Evolutionary conservation across 495 filamentous ascomycete genomes (phyloP), one percentile per base, ranked within the genome.

Genomic region (Amorphotheca resinae): DNA sequence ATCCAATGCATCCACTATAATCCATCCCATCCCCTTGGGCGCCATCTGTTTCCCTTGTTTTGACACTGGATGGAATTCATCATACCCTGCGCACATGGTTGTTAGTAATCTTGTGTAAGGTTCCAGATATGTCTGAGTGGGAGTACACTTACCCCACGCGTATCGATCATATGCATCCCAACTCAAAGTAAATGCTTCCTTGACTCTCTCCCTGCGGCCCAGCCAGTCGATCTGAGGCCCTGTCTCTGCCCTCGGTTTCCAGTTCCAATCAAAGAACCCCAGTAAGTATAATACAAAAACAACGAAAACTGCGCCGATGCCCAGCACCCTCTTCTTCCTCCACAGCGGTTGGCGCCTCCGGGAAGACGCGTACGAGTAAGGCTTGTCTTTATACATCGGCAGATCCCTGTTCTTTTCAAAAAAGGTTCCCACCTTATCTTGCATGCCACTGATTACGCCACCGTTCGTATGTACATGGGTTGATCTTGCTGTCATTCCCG

Each of bases 381-480:
- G 91, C 56, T 99, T 99, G 62, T 99, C 91, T 68, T 99, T 99
- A 63, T 99, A 99, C 79, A 96, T 82, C 30, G 91, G 91, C 18
- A 99, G 66, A 23, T 77, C 69, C 11, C 55, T 68, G 60, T 33
- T 63, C 57, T 44, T 56, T 52, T 61, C 67, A 62, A 68, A 70
- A 51, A 66, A 62, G 41, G 44, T 52, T 30, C 63, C 64, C 6
- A 66, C 56, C 17, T 57, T 58, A 41, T 65, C 62, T 40, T 68
- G 66, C 9, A 73, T 58, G 9, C 58, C 62, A 38, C 62, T 63
- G 16, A 53, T 52, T 32, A 76, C 56, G 37, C 72, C 64, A 28
- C 52, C 45, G 45, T 53, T 48, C 52, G 56, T 39, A 45, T 62
- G 21, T 54, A 42, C 32, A 55, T 36, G 36, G 48, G 48, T 47